Percentiles rank a stretch among this genome's conserved stretches.
These are phyloP conservation scores for Trametes coccinea DNA, from an alignment of 768 basidiomycete species.

Conservation along the genomic window DNA sequence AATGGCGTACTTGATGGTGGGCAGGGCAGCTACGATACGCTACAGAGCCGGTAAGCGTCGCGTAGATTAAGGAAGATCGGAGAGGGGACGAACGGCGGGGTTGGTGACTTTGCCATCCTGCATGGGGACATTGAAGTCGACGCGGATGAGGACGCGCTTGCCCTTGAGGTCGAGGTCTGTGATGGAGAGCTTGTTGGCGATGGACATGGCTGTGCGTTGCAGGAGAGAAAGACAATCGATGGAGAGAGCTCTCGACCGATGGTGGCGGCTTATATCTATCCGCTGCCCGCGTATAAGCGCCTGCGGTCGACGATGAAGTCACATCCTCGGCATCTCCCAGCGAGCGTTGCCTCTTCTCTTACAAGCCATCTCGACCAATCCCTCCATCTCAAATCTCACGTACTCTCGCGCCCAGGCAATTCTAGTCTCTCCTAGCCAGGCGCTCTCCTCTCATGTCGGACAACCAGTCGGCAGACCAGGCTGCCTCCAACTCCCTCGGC, in stretches of 20 bases:
- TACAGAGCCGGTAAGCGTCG: conserved; percentile 35
- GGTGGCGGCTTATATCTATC: conserved; percentile 17
- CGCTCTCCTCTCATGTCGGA: conserved; percentile 23
- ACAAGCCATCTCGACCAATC: conserved; percentile 14
- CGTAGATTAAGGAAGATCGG: conserved; percentile 14
- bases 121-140: conserved; percentile 96
- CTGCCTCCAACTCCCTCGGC: conserved; percentile 64
- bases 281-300: conserved; percentile 3
- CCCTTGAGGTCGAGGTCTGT: conserved; percentile 85
- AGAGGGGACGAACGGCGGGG: conserved; percentile 71
- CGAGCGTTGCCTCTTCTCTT: conserved; percentile 4
- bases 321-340: conserved; percentile 23
- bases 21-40: conserved; percentile 97
- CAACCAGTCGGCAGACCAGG: conserved; percentile 40
- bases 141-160: conserved; percentile 90
- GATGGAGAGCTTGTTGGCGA: conserved; percentile 93
- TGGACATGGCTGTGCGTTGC: conserved; percentile 65
- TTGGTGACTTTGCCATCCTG: conserved; percentile 93
- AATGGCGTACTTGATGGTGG: conserved; percentile 92
- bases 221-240: conserved; percentile 16
- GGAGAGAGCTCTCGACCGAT: conserved; percentile 19
- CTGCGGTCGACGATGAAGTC: conserved; percentile 20
- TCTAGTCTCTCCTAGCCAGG: conserved; percentile 17
- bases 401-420: conserved; percentile 11
- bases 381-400: not conserved